Conservation (phyloP, 257 asterid genomes). For the Ajuga chamaepitys region DNA sequence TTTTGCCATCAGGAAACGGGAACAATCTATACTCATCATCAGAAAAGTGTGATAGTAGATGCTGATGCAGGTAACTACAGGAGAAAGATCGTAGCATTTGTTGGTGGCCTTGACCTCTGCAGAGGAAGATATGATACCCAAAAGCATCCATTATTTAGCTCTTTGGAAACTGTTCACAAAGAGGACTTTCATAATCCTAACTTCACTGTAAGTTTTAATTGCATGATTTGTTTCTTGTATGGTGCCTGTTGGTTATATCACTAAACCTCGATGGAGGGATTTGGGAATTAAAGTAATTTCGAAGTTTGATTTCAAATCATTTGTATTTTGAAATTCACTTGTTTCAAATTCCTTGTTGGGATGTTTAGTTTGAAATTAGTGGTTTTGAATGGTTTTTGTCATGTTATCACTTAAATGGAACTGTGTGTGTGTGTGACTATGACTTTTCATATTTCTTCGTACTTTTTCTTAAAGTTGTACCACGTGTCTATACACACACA, state of each 20-base stretch:
- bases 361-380: no score
- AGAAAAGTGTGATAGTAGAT: slow-evolving; percentile 83
- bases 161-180: slow-evolving; percentile 66
- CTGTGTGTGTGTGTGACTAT: no score
- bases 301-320: no score
- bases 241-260: not conserved
- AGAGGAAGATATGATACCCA: slow-evolving; percentile 86
- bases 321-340: no score
- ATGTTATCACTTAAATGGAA: no score
- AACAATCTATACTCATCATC: slow-evolving; percentile 87
- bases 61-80: slow-evolving; percentile 64
- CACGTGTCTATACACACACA: no score
- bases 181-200: slow-evolving; percentile 83
- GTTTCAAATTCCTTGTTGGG: no score
- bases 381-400: no score
- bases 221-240: not conserved
- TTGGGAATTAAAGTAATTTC: no score
- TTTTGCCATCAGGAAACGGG: slow-evolving; percentile 65
- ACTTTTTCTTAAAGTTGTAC: no score
- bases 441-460: no score
- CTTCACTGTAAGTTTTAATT: slow-evolving; percentile 41
- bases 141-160: slow-evolving; percentile 47
- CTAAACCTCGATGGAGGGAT: no score
- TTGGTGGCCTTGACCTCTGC: slow-evolving; percentile 89
- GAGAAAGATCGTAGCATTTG: slow-evolving; percentile 65